Evolutionary conservation across 352 stramenopile genomes (phyloP), one percentile per base, ranked within the genome.

Genomic region (Globisporangium radiosum): DNA sequence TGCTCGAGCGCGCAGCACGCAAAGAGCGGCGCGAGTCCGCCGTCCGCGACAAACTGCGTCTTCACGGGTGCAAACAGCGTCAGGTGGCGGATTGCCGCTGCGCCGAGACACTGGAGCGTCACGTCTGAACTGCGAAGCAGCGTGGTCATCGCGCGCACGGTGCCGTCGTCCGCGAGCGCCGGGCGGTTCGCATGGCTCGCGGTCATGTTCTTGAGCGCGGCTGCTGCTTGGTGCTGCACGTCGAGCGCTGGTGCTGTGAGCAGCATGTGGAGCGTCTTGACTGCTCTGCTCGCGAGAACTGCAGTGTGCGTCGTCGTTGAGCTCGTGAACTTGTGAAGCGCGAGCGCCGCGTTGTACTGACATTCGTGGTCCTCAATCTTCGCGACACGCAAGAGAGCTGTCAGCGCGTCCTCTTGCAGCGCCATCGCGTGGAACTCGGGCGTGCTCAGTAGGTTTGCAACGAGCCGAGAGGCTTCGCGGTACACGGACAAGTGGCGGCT

Each of bases 181-280:
- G 92, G 63, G 59, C 98, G 98, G 74, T 96, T 96, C 3, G 96
- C 84, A 55, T 87, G 87, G 68, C 96, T 96, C 25, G 83, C 81
- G 15, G 87, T 81, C 50, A 99, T 61, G 54, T 95, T 95, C 70
- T 96, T 94, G 52, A 99, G 68, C n/a, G 88, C 88, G 5, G 88
- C 83, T 0, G 90, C 93, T 25, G 93, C 90, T 66, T 98, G 93
- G 37, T 86, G 72, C 56, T 88, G 88, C 33, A 97, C 78, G 54
- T 90, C 73, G 49, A 90, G 60, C 1, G 87, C 85, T 4, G 76
- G 71, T 33, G 76, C 69, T n/a, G 77, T 81, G 7, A 96, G 81
- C 42, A 96, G 72, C 15, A 61, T 67, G 64, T 90, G 92, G 5
- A 97, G 64, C 9, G 76, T 72, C 52, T 75, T 75, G 9, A 93